Percentiles rank a stretch among this genome's conserved stretches.
Conservation (phyloP, 441 rosid genomes). For the Pelargonium citronellum region DNA sequence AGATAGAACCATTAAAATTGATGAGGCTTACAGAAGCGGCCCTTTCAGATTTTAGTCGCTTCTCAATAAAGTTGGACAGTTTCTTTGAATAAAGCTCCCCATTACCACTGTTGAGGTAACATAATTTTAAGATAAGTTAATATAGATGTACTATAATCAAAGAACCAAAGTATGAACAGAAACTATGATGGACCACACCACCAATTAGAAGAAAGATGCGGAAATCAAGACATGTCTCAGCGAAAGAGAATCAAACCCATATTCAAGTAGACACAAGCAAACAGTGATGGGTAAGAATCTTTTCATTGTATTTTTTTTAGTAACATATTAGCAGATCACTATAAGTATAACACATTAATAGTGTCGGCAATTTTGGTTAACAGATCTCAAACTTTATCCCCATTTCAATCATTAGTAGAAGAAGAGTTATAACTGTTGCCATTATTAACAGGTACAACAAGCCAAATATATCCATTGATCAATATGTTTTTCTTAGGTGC, state of each 20-base stretch:
- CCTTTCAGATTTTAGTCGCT: constrained; percentile 87
- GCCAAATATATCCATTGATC: background rate
- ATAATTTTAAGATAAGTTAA: background rate
- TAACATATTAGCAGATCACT: background rate
- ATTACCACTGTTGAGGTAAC: constrained; percentile 50
- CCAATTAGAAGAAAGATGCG: background rate
- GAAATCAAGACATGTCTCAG: background rate
- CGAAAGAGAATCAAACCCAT: background rate
- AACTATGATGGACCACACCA: background rate
- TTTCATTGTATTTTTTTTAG: background rate
- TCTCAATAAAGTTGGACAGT: constrained; percentile 85
- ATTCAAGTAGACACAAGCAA: background rate
- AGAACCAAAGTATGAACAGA: background rate
- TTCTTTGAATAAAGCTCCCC: constrained; percentile 89
- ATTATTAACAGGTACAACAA: background rate
- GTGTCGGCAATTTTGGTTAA: background rate
- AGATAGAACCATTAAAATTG: constrained; percentile 13
- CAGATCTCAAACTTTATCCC: background rate
- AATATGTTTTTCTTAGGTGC: background rate
- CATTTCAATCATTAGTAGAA: background rate
- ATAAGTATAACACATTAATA: background rate
- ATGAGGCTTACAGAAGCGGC: constrained; percentile 86
- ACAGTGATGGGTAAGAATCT: background rate
- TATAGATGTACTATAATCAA: background rate
- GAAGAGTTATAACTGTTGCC: background rate